These are phyloP conservation scores for Entophlyctis luteolus DNA, from an alignment of 192 early-diverging fungal genomes.

Conservation along the genomic window DNA sequence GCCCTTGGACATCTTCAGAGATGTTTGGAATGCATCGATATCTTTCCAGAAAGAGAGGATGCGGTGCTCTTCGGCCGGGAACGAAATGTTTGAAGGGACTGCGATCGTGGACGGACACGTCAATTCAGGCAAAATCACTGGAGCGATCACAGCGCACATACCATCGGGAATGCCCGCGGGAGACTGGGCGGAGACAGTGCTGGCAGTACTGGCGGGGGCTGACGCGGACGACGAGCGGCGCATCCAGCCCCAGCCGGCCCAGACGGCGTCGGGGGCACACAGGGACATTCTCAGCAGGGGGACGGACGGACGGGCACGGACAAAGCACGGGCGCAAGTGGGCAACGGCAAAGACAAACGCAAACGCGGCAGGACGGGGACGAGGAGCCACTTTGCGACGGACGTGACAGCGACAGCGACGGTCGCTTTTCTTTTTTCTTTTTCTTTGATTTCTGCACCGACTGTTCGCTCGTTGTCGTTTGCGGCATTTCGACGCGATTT, in stretches of 20 bases:
- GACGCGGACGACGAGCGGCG: not conserved
- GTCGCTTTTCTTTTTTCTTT: not conserved
- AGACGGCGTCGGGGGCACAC: not conserved
- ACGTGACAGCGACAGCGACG: not conserved
- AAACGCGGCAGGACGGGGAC: no score
- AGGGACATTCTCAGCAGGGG: not conserved
- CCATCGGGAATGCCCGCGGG: slow-evolving; percentile 4
- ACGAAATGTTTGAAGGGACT: slow-evolving; percentile 65
- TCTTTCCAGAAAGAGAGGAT: slow-evolving; percentile 92
- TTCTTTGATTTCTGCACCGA: no score
- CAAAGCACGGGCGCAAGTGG: no score
- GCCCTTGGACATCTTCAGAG: slow-evolving; percentile 85
- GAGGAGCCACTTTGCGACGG: no score
- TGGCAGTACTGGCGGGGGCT: not conserved
- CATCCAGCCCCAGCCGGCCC: slow-evolving; percentile 9
- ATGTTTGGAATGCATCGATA: slow-evolving; percentile 93
- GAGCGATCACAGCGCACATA: not conserved
- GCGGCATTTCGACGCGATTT: no score
- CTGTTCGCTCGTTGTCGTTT: no score
- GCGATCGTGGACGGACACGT: not conserved
- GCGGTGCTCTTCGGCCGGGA: slow-evolving; percentile 93
- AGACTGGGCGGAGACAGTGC: not conserved
- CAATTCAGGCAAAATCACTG: not conserved
- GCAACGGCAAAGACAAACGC: no score
- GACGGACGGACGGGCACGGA: not conserved